A percentile compares a stretch with the other conserved stretches of the same genome.
Conservation (phyloP, 2,329 filamentous ascomycete genomes). For the Verticillium albo-atrum region DNA sequence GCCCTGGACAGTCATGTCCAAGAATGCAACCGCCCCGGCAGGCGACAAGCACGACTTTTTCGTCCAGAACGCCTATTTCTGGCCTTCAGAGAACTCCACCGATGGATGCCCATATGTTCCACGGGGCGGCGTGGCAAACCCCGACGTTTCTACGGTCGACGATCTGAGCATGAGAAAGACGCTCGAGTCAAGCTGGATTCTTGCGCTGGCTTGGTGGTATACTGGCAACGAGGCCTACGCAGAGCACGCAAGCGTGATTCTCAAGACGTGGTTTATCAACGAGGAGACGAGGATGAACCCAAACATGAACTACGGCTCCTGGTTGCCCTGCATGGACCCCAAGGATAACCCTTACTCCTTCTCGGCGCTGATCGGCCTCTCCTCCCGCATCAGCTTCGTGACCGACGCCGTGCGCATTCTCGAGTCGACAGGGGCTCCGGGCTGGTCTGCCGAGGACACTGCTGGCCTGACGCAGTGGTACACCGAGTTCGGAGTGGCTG, state of each 20-base stretch:
- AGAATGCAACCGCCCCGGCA: slow-evolving; percentile 12
- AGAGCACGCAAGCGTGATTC: slow-evolving; percentile 15
- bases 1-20: slow-evolving; percentile 19
- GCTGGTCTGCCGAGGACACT: slow-evolving; percentile 14
- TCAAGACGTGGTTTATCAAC: slow-evolving; percentile 20
- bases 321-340: neutral
- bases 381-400: neutral
- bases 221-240: slow-evolving; percentile 17
- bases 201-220: slow-evolving; percentile 21
- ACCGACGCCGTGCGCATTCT: slow-evolving; percentile 16
- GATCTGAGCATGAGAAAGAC: slow-evolving; percentile 15
- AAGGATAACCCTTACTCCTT: neutral
- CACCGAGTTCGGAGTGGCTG: slow-evolving; percentile 18
- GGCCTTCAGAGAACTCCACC: slow-evolving; percentile 13
- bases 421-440: slow-evolving; percentile 13
- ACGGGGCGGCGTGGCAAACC: slow-evolving; percentile 19
- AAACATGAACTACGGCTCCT: slow-evolving; percentile 16
- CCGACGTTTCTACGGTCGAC: slow-evolving; percentile 15
- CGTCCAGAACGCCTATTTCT: slow-evolving; percentile 18
- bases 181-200: slow-evolving; percentile 18
- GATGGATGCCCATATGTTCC: slow-evolving; percentile 19
- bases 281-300: slow-evolving; percentile 19
- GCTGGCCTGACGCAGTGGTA: slow-evolving; percentile 16
- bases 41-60: slow-evolving; percentile 17
- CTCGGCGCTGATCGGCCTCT: slow-evolving; percentile 10